Evolutionary conservation across 169 alveolate genomes (phyloP).

Genomic region (Plasmodium gonderi): DNA sequence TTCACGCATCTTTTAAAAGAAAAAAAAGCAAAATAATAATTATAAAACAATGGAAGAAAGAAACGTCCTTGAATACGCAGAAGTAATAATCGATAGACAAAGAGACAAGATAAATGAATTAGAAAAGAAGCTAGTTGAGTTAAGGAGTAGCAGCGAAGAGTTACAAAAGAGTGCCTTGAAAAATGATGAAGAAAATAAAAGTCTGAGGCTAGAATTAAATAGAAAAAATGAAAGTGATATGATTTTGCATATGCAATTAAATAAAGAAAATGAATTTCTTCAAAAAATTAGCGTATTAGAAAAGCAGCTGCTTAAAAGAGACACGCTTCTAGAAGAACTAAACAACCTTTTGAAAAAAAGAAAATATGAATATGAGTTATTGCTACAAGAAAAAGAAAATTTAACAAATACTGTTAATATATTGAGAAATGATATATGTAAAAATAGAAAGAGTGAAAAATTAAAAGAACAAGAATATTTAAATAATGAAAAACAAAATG

Average conservation of each 20-base stretch:
- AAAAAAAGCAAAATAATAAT: background rate
- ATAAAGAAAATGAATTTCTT: constrained; percentile 56
- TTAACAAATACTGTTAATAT: constrained; percentile 49
- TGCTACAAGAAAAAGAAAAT: constrained; percentile 69
- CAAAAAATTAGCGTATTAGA: constrained; percentile 61
- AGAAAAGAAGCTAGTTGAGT: constrained; percentile 54
- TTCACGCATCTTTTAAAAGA: background rate
- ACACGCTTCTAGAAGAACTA: constrained; percentile 71
- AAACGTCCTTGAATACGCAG: constrained; percentile 74
- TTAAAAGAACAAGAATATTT: constrained; percentile 49
- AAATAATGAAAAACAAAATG: constrained; percentile 68
- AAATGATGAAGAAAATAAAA: constrained; percentile 73
- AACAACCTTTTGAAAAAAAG: constrained; percentile 68
- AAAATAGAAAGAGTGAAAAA: constrained; percentile 26
- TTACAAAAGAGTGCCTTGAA: constrained; percentile 52
- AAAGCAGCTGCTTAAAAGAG: constrained; percentile 73
- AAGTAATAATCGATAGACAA: constrained; percentile 73
- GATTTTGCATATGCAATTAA: constrained; percentile 61
- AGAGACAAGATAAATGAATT: constrained; percentile 70
- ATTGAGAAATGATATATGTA: constrained; percentile 51
- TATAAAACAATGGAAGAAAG: constrained; percentile 47
- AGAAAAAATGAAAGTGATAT: constrained; percentile 56
- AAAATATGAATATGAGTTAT: constrained; percentile 63
- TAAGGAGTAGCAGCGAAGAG: constrained; percentile 56
- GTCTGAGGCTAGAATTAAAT: constrained; percentile 62